phyloP scores from a whole-genome alignment of 1,284 basidiomycete species.

The Ceratobasidium sp. region DNA sequence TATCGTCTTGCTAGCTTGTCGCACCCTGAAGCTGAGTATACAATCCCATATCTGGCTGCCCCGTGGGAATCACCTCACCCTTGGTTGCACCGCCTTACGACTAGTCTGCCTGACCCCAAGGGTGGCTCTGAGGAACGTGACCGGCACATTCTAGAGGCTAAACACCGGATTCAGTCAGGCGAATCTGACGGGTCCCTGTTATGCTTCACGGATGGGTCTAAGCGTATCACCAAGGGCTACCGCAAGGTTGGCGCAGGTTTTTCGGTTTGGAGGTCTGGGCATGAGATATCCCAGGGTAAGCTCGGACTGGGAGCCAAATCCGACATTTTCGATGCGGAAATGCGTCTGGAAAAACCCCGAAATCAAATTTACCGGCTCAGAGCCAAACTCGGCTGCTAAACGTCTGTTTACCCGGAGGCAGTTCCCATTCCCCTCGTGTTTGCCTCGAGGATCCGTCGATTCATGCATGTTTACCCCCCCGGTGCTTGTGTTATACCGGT shows the following conservation, averaged over 20 bases:
- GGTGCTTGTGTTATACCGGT: too few species aligned
- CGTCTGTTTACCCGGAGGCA: too few species aligned
- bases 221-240: not conserved
- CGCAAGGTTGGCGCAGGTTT: not conserved
- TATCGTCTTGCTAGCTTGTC: not conserved
- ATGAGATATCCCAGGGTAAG: not conserved
- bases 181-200: not conserved
- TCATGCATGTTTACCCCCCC: too few species aligned
- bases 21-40: not conserved
- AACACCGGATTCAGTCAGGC: not conserved
- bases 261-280: not conserved
- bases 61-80: slow-evolving; percentile 22
- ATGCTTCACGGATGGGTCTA: slow-evolving; percentile 14
- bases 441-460: too few species aligned
- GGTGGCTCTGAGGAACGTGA: not conserved
- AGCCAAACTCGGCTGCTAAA: not conserved
- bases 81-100: not conserved
- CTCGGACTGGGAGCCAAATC: not conserved
- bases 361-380: not conserved
- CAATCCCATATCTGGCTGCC: slow-evolving; percentile 12
- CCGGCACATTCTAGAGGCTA: not conserved
- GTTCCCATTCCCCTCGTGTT: too few species aligned
- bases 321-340: slow-evolving; percentile 19
- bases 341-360: slow-evolving; percentile 4
- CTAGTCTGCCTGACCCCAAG: not conserved